Percentiles rank a stretch among this genome's conserved stretches.
Evolutionary conservation across 2,329 filamentous ascomycete genomes (phyloP).

Genomic region (Bretziella fagacearum): DNA sequence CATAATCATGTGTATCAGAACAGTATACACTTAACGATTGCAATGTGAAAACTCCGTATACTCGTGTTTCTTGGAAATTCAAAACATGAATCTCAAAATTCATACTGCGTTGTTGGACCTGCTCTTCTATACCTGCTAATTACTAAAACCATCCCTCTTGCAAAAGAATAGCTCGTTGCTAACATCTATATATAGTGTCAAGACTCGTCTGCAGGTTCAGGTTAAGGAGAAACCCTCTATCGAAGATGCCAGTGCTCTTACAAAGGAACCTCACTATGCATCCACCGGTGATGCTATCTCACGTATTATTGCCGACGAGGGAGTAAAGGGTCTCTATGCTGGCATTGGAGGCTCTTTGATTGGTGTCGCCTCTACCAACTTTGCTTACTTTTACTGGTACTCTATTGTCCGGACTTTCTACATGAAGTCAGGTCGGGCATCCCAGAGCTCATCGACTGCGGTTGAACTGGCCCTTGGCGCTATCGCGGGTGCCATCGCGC

Average conservation of each 20-base stretch:
- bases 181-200: slow-evolving; percentile 45
- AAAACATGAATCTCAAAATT: too few relatives aligned
- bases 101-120: too few relatives aligned
- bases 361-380: slow-evolving; percentile 93
- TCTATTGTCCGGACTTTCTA: slow-evolving; percentile 74
- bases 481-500: slow-evolving; percentile 73
- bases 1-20: too few relatives aligned
- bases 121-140: not conserved
- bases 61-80: too few relatives aligned
- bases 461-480: slow-evolving; percentile 75
- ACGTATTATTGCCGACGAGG: slow-evolving; percentile 69
- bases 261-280: slow-evolving; percentile 54
- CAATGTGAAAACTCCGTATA: too few relatives aligned
- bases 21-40: too few relatives aligned
- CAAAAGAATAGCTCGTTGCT: not conserved
- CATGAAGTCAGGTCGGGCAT: slow-evolving; percentile 37
- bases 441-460: slow-evolving; percentile 51
- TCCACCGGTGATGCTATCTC: slow-evolving; percentile 77
- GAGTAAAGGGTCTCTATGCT: slow-evolving; percentile 65
- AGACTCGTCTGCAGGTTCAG: slow-evolving; percentile 91
- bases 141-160: not conserved
- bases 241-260: slow-evolving; percentile 22
- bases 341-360: slow-evolving; percentile 75
- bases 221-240: slow-evolving; percentile 31
- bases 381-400: slow-evolving; percentile 99